Conservation (phyloP, 805 yeast genomes). For the Metschnikowia chrysomelidarum region DNA sequence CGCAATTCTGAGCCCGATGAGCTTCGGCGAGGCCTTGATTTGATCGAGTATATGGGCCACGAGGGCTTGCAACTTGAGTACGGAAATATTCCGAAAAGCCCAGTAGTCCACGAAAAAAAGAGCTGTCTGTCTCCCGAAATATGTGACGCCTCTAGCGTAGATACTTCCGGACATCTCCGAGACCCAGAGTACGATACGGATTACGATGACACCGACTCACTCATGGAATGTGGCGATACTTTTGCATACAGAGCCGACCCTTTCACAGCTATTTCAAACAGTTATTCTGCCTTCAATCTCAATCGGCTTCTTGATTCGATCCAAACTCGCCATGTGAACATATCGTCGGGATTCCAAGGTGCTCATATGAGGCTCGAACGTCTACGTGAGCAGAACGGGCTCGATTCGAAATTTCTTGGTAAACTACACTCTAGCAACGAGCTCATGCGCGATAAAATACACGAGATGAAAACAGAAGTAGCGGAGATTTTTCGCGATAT, state of each 20-base stretch:
- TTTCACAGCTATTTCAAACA: background rate
- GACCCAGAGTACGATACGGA: slow-evolving; percentile 15
- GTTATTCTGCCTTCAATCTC: slow-evolving; percentile 10
- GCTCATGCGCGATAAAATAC: slow-evolving; percentile 15
- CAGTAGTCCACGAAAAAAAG: slow-evolving; percentile 1
- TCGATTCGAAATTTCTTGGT: slow-evolving; percentile 15
- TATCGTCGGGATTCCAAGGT: slow-evolving; percentile 8
- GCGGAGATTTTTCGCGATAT: slow-evolving; percentile 8
- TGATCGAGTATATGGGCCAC: slow-evolving; percentile 9
- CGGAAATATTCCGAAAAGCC: background rate
- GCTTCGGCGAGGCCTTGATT: slow-evolving; percentile 4
- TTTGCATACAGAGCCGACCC: background rate
- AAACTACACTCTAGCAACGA: slow-evolving; percentile 15
- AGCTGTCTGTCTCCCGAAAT: background rate
- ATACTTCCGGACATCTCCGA: slow-evolving; percentile 3
- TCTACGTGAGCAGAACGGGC: slow-evolving; percentile 14
- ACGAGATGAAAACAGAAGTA: slow-evolving; percentile 16
- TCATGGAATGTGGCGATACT: slow-evolving; percentile 18
- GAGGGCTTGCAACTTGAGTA: slow-evolving; percentile 7
- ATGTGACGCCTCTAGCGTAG: slow-evolving; percentile 7
- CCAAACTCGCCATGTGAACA: slow-evolving; percentile 11
- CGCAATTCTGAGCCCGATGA: background rate
- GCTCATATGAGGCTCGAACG: slow-evolving; percentile 9
- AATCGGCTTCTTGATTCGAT: slow-evolving; percentile 13
- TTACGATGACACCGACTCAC: slow-evolving; percentile 21